Conservation (phyloP, 768 basidiomycete genomes). For the Cystoderma amianthinum region DNA sequence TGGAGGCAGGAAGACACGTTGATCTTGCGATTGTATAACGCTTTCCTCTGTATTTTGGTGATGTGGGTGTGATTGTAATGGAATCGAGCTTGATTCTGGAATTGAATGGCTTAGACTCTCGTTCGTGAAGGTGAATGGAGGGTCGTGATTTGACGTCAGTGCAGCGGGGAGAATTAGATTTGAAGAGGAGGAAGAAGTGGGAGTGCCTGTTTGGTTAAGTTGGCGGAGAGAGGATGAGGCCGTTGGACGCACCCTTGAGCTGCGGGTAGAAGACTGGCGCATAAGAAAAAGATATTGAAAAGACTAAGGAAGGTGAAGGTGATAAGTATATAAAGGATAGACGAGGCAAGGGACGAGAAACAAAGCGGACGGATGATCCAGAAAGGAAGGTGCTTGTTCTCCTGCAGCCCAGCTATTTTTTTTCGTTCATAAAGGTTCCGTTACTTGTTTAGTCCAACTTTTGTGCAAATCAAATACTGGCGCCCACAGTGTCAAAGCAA, state of each 20-base stretch:
- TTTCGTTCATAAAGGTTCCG: too few species aligned
- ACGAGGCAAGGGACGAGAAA: not conserved
- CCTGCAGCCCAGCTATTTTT: too few species aligned
- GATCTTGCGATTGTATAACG: not conserved
- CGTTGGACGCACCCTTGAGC: too few species aligned
- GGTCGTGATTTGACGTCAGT: too few species aligned
- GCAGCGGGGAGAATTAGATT: too few species aligned
- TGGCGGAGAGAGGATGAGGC: not conserved
- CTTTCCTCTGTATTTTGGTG: not conserved
- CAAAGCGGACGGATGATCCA: not conserved
- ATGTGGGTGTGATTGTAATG: not conserved
- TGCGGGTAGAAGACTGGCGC: too few species aligned
- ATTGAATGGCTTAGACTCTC: too few species aligned
- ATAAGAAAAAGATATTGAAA: not conserved
- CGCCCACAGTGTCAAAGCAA: conserved; percentile 31
- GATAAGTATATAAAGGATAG: conserved; percentile 1
- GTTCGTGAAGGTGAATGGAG: too few species aligned
- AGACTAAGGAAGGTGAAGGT: not conserved
- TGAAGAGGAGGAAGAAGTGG: not conserved
- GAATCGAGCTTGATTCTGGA: too few species aligned
- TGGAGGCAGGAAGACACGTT: not conserved
- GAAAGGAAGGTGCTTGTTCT: conserved; percentile 4
- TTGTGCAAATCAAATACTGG: conserved; percentile 25
- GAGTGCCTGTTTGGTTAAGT: too few species aligned
- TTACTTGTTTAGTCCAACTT: conserved; percentile 10